Percentiles rank a stretch among this genome's conserved stretches.
These are phyloP conservation scores for Trifolium dubium DNA, from an alignment of 306 rosid genomes.

Conservation along the genomic window DNA sequence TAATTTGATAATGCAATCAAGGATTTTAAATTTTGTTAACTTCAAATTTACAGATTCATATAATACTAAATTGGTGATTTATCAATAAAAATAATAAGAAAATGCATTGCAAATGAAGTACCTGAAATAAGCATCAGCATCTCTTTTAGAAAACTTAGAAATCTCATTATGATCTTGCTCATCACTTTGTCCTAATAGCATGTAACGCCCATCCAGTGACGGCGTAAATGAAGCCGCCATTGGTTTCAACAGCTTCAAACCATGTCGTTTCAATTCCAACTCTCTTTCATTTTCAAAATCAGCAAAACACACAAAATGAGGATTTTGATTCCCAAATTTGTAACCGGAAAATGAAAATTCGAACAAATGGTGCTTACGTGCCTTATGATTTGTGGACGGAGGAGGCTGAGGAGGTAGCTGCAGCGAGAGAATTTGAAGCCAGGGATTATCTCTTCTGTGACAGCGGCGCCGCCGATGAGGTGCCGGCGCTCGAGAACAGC, in stretches of 20 bases:
- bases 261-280: conserved; percentile 66
- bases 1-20: too few species aligned
- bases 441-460: conserved; percentile 35
- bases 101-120: conserved; percentile 6
- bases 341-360: not conserved
- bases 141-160: conserved; percentile 69
- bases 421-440: conserved; percentile 43
- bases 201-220: conserved; percentile 65
- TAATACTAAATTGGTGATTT: too few species aligned
- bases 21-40: too few species aligned
- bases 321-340: not conserved
- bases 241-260: conserved; percentile 66
- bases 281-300: conserved; percentile 50
- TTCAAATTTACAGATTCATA: too few species aligned
- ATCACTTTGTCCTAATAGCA: conserved; percentile 64
- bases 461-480: conserved; percentile 34
- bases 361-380: not conserved
- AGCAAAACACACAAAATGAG: not conserved
- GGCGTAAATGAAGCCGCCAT: conserved; percentile 71
- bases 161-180: conserved; percentile 61
- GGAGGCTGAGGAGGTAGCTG: conserved; percentile 44
- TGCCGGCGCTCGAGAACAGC: conserved; percentile 70
- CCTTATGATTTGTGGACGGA: conserved; percentile 43
- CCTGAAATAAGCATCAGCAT: conserved; percentile 76
- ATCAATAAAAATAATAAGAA: too few species aligned